Base-by-base conservation (phyloP, 352 stramenopile species). In the Heterotrichella gracilis region DNA sequence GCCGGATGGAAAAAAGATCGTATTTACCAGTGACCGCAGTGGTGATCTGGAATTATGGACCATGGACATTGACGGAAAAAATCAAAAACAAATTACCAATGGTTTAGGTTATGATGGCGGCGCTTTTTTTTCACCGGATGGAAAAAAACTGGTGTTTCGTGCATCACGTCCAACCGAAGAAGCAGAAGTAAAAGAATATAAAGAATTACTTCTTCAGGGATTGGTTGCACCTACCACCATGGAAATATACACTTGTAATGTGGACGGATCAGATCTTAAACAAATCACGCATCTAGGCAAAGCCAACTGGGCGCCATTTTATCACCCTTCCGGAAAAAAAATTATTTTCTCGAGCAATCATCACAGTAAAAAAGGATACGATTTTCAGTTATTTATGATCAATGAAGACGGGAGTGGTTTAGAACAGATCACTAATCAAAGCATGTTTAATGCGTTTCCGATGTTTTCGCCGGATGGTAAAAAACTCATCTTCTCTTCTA, bases 361-460 rank as follows among this genome's bases (percentile, higher is more conserved):
- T 53, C 32, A 53, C n/a, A 53, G 32, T 53, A 53, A 53, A 53
- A 53, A 53, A 53, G 32, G 32, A 17, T 53, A 17, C n/a, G 32
- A 53, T 53, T 53, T 53, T 53, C 32, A 53, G 32, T 53, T 53
- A 53, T 53, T 53, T n/a, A 53, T 53, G 32, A 53, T 53, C 32
- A 53, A 53, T 53, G 32, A 53, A 53, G 32, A 53, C n/a, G 32
- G 32, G 9, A 53, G 9, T n/a, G 32, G 32, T n/a, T n/a, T 53
- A 17, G 32, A 53, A 53, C 32, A 53, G n/a, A 53, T 53, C 32
- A 53, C 32, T n/a, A 53, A n/a, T 53, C 32, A 53, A 53, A 53
- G 32, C 32, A 53, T 53, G 32, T 53, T 53, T n/a, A 53, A 53
- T n/a, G 32, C 32, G 9, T 53, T 53, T 53, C 32, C 32, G n/a